Conservation (phyloP, 2,329 filamentous ascomycete species). For the Decorospora gaudefroyi region DNA sequence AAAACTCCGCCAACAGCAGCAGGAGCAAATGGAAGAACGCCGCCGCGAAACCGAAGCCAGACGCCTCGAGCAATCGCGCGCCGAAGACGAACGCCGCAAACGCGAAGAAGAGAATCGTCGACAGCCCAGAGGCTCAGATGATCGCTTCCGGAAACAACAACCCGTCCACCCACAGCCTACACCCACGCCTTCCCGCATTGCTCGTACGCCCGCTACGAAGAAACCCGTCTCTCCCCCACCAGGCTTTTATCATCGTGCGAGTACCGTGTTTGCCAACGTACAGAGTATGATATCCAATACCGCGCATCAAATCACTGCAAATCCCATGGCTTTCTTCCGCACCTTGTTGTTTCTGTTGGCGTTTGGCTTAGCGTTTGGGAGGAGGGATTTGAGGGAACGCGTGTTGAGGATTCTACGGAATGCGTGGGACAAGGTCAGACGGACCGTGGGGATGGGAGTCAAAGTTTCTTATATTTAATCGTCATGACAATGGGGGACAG, state of each 20-base stretch:
- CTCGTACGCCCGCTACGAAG: slow-evolving; percentile 38
- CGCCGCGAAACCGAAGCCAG: slow-evolving; percentile 50
- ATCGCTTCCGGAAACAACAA: slow-evolving; percentile 34
- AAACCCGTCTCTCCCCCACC: slow-evolving; percentile 43
- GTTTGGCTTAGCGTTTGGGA: slow-evolving; percentile 74
- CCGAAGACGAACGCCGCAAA: slow-evolving; percentile 50
- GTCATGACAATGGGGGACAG: no score
- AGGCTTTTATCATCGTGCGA: slow-evolving; percentile 50
- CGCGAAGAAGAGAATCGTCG: slow-evolving; percentile 46
- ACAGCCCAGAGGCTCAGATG: slow-evolving; percentile 41
- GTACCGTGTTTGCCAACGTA: slow-evolving; percentile 52
- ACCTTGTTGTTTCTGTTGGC: slow-evolving; percentile 80
- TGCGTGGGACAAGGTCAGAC: slow-evolving; percentile 79
- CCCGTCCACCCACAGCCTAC: slow-evolving; percentile 20
- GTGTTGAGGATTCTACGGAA: slow-evolving; percentile 69
- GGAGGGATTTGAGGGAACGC: slow-evolving; percentile 74
- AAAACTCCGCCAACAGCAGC: slow-evolving; percentile 65
- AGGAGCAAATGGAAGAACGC: slow-evolving; percentile 59
- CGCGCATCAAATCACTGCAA: slow-evolving; percentile 57
- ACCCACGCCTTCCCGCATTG: slow-evolving; percentile 38
- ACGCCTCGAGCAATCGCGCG: slow-evolving; percentile 48
- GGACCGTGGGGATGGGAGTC: slow-evolving; percentile 92
- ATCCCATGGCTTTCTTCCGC: slow-evolving; percentile 60
- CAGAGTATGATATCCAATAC: slow-evolving; percentile 58
- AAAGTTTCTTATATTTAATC: slow-evolving; percentile 91